phyloP scores from a whole-genome alignment of 2,329 filamentous ascomycete genomes.

The Aspergillus spinulosporus region DNA sequence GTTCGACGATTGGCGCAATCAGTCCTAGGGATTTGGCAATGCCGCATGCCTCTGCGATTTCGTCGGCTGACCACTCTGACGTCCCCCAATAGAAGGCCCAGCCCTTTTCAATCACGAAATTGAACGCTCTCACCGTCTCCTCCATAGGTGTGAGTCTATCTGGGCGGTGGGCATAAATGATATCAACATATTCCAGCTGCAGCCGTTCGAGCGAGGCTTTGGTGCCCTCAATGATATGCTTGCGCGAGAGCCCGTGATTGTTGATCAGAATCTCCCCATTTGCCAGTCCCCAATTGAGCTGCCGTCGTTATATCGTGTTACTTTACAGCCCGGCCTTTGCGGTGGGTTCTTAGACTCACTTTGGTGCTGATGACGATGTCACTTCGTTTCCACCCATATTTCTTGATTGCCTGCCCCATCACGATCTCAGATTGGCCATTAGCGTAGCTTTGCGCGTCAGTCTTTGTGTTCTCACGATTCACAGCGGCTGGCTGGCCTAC shows the following conservation, averaged over 20 bases:
- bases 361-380: conserved; percentile 46
- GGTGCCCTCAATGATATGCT: conserved; percentile 69
- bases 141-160: conserved; percentile 69
- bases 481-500: conserved; percentile 8
- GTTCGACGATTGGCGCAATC: conserved; percentile 55
- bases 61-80: conserved; percentile 67
- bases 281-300: conserved; percentile 64
- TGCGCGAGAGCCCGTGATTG: conserved; percentile 67
- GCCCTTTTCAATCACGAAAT: conserved; percentile 67
- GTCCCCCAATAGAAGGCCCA: conserved; percentile 73
- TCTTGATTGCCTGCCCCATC: conserved; percentile 58
- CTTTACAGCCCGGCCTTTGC: background rate
- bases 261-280: conserved; percentile 65
- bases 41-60: conserved; percentile 65
- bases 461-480: background rate
- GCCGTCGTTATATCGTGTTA: background rate
- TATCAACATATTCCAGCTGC: conserved; percentile 66
- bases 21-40: conserved; percentile 62
- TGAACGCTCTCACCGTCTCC: conserved; percentile 70
- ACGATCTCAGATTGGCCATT: conserved; percentile 55
- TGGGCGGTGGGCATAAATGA: conserved; percentile 69
- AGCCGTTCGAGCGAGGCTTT: conserved; percentile 61
- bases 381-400: conserved; percentile 58
- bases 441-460: conserved; percentile 25
- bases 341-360: conserved; percentile 20